Base-by-base conservation (phyloP, 2,329 filamentous ascomycete species). In the Trichophyton benhamiae region DNA sequence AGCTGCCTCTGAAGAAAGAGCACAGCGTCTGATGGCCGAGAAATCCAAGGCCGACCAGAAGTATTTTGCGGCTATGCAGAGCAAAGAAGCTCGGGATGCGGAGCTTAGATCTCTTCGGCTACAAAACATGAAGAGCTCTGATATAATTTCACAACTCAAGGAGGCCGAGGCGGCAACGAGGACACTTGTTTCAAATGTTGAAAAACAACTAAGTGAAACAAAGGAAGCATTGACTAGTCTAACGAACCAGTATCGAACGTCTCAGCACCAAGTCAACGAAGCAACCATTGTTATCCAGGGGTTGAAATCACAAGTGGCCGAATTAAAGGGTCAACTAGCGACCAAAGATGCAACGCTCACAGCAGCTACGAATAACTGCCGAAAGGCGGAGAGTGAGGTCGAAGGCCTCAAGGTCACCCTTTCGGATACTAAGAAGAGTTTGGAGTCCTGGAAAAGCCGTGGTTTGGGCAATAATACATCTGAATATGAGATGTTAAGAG, bases 31-130 rank as follows among this genome's bases (percentile, higher is more conserved):
- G 20, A 84, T 83, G 46, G 89, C 90, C 0, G 91, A 99, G 75
- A 99, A 99, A 77, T 86, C 87, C 66, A 97, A 96, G 74, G 92
- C 92, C 0, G 94, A 99, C 70, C 92, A 97, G 71, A 97, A 97
- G 75, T 99, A 95, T 72, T 97, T 97, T 73, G 89, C 89, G 0
- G 90, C 91, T 7, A 91, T 95, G 80, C 96, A 96, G 72, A 87
- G 91, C 67, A 95, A 92, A 70, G 92, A 97, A 69, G 86, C 88
- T 52, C 83, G 90, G 58, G 87, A 91, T 62, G 81, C 83, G 62
- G 92, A 97, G 75, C 86, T 95, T 55, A 82, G 88, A 67, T 83
- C 86, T 2, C 77, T 96, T 62, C 85, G 90, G 63, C 81, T 85
- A 64, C 91, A 97, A 72, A 95, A 92, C 70, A 81, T 83, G 57